These are phyloP conservation scores for Talaromyces sp. DNA, from an alignment of 2,329 filamentous ascomycete species.

Conservation along the genomic window DNA sequence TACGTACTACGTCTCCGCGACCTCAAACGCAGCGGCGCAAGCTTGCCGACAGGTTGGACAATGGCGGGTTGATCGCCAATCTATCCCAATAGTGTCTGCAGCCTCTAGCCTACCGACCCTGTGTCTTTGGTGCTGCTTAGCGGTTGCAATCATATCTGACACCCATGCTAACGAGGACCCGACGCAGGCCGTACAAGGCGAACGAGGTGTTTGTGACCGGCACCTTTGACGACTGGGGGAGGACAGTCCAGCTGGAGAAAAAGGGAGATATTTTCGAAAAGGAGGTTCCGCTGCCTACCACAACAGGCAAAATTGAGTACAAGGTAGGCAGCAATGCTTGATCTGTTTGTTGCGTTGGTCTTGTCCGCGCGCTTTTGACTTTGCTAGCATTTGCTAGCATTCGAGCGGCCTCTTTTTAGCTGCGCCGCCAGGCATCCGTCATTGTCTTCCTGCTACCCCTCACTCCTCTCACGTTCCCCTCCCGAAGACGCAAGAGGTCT, in stretches of 20 bases:
- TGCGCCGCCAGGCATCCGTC: background rate
- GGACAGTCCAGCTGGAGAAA: constrained; percentile 77
- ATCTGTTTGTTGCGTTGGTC: background rate
- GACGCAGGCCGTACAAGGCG: constrained; percentile 70
- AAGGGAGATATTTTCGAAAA: constrained; percentile 70
- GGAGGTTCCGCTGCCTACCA: constrained; percentile 65
- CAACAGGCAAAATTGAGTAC: constrained; percentile 75
- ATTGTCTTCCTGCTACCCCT: constrained; percentile 1
- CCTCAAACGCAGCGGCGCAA: background rate
- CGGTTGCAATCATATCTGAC: background rate
- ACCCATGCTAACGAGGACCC: background rate
- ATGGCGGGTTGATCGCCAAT: background rate
- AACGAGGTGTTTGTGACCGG: constrained; percentile 91
- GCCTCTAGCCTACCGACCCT: background rate
- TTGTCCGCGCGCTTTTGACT: background rate
- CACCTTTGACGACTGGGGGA: constrained; percentile 90
- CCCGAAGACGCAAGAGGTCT: background rate
- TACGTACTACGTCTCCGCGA: constrained; percentile 17
- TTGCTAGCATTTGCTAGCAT: background rate
- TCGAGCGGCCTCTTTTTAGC: background rate
- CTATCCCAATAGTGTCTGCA: background rate
- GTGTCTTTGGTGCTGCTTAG: background rate
- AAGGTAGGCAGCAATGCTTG: constrained; percentile 60
- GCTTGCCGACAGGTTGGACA: background rate
- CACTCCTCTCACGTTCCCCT: background rate